Evolutionary conservation across 2,329 filamentous ascomycete genomes (phyloP).

Genomic region (Pezicula rhizophila): DNA sequence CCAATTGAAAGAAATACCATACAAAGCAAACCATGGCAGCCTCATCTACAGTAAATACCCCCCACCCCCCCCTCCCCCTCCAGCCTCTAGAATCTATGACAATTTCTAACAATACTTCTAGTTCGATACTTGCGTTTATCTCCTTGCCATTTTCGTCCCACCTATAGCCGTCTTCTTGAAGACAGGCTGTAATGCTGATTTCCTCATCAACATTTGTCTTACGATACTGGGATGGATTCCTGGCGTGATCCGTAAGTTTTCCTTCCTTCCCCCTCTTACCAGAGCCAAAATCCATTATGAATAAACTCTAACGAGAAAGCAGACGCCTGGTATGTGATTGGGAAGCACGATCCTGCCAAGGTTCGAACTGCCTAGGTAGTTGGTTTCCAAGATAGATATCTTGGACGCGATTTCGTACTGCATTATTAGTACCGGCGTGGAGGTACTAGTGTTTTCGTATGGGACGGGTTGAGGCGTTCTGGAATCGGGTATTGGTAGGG

Average conservation of each 20-base stretch:
- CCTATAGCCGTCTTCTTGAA: conserved; percentile 30
- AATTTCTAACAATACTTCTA: not conserved
- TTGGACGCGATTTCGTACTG: no score
- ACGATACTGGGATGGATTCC: conserved; percentile 30
- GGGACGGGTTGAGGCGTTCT: no score
- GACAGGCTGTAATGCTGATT: conserved; percentile 31
- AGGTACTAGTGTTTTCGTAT: no score
- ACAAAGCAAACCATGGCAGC: conserved; percentile 3
- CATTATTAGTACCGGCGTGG: no score
- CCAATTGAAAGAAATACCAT: not conserved
- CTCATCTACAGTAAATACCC: conserved; percentile 6
- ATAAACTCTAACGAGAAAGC: not conserved
- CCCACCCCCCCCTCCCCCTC: not conserved
- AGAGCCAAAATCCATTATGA: not conserved
- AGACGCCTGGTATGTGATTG: conserved; percentile 26
- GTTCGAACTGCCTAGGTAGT: no score
- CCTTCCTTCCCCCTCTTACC: not conserved
- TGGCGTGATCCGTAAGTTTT: conserved; percentile 23
- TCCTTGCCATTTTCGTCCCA: conserved; percentile 24
- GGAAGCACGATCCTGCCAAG: conserved; percentile 20
- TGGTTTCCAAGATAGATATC: no score
- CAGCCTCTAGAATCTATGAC: not conserved
- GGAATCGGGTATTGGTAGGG: no score
- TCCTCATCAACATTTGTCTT: conserved; percentile 35
- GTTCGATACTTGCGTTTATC: conserved; percentile 21